Percentiles rank a stretch among this genome's conserved stretches.
These are phyloP conservation scores for Pichia sp. DNA, from an alignment of 1,139 yeast genomes.

Conservation along the genomic window DNA sequence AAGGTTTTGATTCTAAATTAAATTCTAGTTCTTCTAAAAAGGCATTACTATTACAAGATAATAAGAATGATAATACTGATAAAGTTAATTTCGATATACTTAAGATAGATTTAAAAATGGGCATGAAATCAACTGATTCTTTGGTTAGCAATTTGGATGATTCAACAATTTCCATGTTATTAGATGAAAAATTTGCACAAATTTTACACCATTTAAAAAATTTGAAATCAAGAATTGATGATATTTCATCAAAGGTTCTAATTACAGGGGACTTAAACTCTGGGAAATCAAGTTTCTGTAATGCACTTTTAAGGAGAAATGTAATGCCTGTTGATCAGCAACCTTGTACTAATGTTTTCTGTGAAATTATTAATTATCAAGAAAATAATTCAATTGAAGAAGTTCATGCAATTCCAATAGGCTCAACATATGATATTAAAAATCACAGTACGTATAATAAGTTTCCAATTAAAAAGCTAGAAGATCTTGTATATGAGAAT, in stretches of 20 bases:
- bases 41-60: constrained; percentile 42
- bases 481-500: constrained; percentile 65
- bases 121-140: constrained; percentile 42
- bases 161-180: constrained; percentile 54
- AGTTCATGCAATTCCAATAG: constrained; percentile 85
- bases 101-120: constrained; percentile 57
- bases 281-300: constrained; percentile 94
- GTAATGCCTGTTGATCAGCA: constrained; percentile 94
- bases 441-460: constrained; percentile 63
- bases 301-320: constrained; percentile 72
- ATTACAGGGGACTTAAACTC: constrained; percentile 97
- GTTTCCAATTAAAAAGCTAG: constrained; percentile 49
- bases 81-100: constrained; percentile 46
- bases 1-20: constrained; percentile 32
- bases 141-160: constrained; percentile 50
- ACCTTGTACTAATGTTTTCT: constrained; percentile 94
- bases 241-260: constrained; percentile 86
- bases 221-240: constrained; percentile 78
- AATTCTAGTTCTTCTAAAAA: constrained; percentile 44
- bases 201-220: constrained; percentile 65
- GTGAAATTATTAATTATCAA: constrained; percentile 84
- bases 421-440: constrained; percentile 47
- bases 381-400: constrained; percentile 75
- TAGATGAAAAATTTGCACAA: constrained; percentile 58
- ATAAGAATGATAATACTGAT: not conserved